phyloP scores from a whole-genome alignment of 306 rosid genomes.

The Inga leiocalycina region DNA sequence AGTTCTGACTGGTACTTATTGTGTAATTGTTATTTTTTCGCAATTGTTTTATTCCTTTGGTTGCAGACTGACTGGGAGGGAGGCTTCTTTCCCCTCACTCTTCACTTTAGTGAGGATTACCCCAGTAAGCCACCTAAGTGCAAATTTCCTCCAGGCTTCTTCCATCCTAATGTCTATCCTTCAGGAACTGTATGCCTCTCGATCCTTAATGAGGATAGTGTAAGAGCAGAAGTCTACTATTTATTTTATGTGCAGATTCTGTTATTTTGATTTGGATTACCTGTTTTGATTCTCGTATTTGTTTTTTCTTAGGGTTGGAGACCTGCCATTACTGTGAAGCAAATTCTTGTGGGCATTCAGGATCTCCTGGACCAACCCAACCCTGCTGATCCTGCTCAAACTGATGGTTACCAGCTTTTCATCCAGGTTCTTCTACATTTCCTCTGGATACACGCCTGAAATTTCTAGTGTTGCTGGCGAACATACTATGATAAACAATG shows the following conservation, averaged over 20 bases:
- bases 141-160: constrained; percentile 36
- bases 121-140: constrained; percentile 41
- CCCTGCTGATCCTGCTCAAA: constrained; percentile 38
- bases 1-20: not conserved
- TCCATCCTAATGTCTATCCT: constrained; percentile 39
- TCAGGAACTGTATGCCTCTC: constrained; percentile 41
- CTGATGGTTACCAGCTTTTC: constrained; percentile 37
- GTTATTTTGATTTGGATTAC: not conserved
- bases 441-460: not conserved
- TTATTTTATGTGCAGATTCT: not conserved
- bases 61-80: constrained; percentile 40
- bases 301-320: constrained; percentile 28
- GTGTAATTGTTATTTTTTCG: not conserved
- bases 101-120: constrained; percentile 29
- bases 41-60: constrained; percentile 1
- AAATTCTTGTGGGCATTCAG: constrained; percentile 40
- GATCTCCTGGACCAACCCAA: constrained; percentile 38
- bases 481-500: not conserved
- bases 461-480: not conserved
- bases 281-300: constrained; percentile 1
- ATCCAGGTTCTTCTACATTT: constrained; percentile 28
- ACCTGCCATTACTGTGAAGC: constrained; percentile 35
- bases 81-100: constrained; percentile 28
- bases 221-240: constrained; percentile 3
- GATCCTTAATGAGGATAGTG: constrained; percentile 37